Evolutionary conservation across 2,329 filamentous ascomycete genomes (phyloP), one percentile per base, ranked within the genome.

Genomic region (Graphilbum fragrans): DNA sequence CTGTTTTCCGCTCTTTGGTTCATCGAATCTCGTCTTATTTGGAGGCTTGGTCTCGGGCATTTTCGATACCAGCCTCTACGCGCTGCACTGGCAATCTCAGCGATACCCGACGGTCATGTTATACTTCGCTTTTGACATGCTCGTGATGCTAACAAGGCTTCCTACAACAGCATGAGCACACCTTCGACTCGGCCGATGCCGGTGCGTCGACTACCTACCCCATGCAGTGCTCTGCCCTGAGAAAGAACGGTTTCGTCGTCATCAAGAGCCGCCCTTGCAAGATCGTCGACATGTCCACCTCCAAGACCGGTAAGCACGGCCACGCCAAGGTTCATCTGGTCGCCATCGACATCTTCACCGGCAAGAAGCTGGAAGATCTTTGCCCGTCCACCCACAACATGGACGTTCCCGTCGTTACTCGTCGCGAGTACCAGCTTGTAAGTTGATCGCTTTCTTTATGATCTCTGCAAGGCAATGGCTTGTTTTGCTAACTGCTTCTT

Each of bases 301-400:
- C 92, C 68, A 98, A 98, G 88, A 98, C 92, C 56, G 92, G 92
- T 72, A 98, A 98, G 86, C 92, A 98, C 84, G 92, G 92, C 69
- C 93, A 98, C 85, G 92, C 92, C 72, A 98, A 98, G 82, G 92
- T 98, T 66, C 90, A 98, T 73, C 74, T 98, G 58, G 83, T 95
- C 61, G 92, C 87, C 63, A 80, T 93, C 66, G 92, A 98, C 67
- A 96, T 98, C 75, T 98, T 98, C 82, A 98, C 88, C 53, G 77
- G 77, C 79, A 98, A 95, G 86, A 98, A 98, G 82, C 78, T 94
- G 54, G 92, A 98, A 76, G 93, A 98, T 74, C 80, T 98, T 50
- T 95, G 82, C 69, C 92, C 92, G 56, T 98, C 92, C 64, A 98
- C 92, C 75, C 79, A 83, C 75, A 83, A 93, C 78, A 93, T 93